Evolutionary conservation across 352 stramenopile species (phyloP).

Genomic region (Phytophthora pistaciae): DNA sequence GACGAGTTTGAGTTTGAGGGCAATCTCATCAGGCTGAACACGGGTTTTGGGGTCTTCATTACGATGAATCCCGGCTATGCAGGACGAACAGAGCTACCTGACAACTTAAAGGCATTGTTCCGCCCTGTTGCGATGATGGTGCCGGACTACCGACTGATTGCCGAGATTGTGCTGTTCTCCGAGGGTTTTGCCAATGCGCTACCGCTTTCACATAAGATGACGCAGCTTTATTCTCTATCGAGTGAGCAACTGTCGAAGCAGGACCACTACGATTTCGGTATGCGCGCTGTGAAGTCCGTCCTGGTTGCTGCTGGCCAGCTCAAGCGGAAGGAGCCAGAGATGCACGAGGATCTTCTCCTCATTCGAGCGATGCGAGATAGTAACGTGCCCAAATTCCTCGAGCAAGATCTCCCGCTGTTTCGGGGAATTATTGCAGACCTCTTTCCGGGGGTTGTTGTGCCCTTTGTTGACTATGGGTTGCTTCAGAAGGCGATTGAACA

Average conservation of each 20-base stretch:
- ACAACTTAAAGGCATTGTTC: slow-evolving; percentile 96
- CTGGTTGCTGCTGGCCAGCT: slow-evolving; percentile 94
- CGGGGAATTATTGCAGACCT: slow-evolving; percentile 95
- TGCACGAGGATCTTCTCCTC: slow-evolving; percentile 94
- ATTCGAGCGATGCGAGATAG: slow-evolving; percentile 97
- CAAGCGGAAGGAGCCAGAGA: slow-evolving; percentile 95
- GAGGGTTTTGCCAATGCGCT: slow-evolving; percentile 95
- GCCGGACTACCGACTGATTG: slow-evolving; percentile 94
- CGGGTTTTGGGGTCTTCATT: slow-evolving; percentile 95
- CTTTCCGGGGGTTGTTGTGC: slow-evolving; percentile 94
- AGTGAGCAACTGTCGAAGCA: slow-evolving; percentile 96
- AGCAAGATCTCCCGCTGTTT: slow-evolving; percentile 95
- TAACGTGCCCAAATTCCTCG: slow-evolving; percentile 96
- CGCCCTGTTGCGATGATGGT: slow-evolving; percentile 96
- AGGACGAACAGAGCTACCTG: slow-evolving; percentile 92
- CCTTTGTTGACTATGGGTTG: slow-evolving; percentile 94
- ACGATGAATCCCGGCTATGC: slow-evolving; percentile 97
- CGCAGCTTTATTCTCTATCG: slow-evolving; percentile 93
- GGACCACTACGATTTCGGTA: slow-evolving; percentile 96
- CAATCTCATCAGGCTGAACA: slow-evolving; percentile 92
- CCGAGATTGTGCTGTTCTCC: slow-evolving; percentile 95
- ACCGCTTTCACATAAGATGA: slow-evolving; percentile 95
- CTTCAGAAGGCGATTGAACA: slow-evolving; percentile 92
- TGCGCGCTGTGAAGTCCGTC: slow-evolving; percentile 95
- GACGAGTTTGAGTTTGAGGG: slow-evolving; percentile 95